Evolutionary conservation across 495 filamentous ascomycete genomes (phyloP).

Genomic region (Hypoxylon trugodes): DNA sequence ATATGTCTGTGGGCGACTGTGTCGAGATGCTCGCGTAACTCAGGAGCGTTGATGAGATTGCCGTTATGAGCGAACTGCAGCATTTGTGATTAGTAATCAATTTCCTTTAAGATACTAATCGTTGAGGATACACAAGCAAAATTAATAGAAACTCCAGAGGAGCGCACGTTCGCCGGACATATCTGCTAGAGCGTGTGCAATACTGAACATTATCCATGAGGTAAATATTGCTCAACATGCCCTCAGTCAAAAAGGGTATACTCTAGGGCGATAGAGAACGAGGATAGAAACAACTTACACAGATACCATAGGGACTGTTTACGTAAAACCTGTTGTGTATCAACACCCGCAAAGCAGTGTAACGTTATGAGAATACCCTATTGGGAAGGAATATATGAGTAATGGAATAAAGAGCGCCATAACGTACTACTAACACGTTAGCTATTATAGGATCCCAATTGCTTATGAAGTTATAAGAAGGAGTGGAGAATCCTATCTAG

Average conservation of each 20-base stretch:
- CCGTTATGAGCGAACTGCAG: slow-evolving; percentile 69
- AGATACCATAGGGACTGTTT: slow-evolving; percentile 79
- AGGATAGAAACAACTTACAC: slow-evolving; percentile 20
- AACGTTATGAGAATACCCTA: not conserved
- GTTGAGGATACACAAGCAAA: too few relatives aligned
- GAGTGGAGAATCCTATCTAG: not conserved
- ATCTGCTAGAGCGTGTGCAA: too few relatives aligned
- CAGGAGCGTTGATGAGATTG: slow-evolving; percentile 92
- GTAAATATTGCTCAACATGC: too few relatives aligned
- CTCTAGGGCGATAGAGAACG: not conserved
- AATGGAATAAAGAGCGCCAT: not conserved
- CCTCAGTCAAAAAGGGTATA: too few relatives aligned
- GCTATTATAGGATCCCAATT: not conserved
- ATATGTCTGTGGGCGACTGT: slow-evolving; percentile 92
- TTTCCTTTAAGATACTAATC: not conserved
- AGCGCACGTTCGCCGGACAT: too few relatives aligned
- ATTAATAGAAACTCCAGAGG: too few relatives aligned
- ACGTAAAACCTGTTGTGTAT: slow-evolving; percentile 69
- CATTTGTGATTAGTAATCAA: not conserved
- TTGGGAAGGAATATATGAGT: not conserved
- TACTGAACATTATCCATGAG: too few relatives aligned
- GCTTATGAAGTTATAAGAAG: not conserved
- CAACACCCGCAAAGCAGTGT: not conserved
- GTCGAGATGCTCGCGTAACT: slow-evolving; percentile 81
- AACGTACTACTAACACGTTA: slow-evolving; percentile 25